These are phyloP conservation scores for Truncatella angustata DNA, from an alignment of 2,329 filamentous ascomycete species.

Conservation along the genomic window DNA sequence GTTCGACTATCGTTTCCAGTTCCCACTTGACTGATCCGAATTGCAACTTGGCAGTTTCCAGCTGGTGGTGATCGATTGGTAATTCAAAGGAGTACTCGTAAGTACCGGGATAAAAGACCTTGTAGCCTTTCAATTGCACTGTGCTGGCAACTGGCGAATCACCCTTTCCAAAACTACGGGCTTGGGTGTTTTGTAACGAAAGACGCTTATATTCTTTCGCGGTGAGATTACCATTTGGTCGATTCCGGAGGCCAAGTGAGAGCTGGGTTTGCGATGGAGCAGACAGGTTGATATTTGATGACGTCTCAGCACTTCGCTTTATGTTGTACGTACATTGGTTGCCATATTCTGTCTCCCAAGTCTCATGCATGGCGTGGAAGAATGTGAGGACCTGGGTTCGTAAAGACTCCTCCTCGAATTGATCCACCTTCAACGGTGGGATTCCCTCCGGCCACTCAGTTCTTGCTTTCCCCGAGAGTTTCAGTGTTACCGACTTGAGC, in stretches of 20 bases:
- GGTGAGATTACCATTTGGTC: slow-evolving; percentile 30
- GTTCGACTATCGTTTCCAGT: slow-evolving; percentile 79
- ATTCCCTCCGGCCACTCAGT: slow-evolving; percentile 98
- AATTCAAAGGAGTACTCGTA: slow-evolving; percentile 78
- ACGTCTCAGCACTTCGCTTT: slow-evolving; percentile 35
- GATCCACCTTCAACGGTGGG: slow-evolving; percentile 79
- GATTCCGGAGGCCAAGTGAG: slow-evolving; percentile 30
- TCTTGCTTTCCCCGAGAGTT: slow-evolving; percentile 78
- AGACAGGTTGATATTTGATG: slow-evolving; percentile 32
- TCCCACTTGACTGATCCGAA: slow-evolving; percentile 87
- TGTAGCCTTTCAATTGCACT: slow-evolving; percentile 69
- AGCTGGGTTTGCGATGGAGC: slow-evolving; percentile 29
- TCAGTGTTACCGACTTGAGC: slow-evolving; percentile 85
- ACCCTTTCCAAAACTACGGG: slow-evolving; percentile 80
- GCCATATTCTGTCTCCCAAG: slow-evolving; percentile 61
- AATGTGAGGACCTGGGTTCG: slow-evolving; percentile 89
- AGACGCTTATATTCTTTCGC: slow-evolving; percentile 62
- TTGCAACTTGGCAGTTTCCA: slow-evolving; percentile 85
- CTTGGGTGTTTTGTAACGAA: slow-evolving; percentile 77
- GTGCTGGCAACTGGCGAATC: slow-evolving; percentile 65
- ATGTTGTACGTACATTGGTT: slow-evolving; percentile 58
- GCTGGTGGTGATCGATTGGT: slow-evolving; percentile 81
- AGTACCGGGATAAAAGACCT: slow-evolving; percentile 74
- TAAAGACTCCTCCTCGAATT: slow-evolving; percentile 79
- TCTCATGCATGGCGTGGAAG: slow-evolving; percentile 74